These are phyloP conservation scores for Umbelopsis sp. DNA, from an alignment of 192 early-diverging fungal genomes.

Conservation along the genomic window DNA sequence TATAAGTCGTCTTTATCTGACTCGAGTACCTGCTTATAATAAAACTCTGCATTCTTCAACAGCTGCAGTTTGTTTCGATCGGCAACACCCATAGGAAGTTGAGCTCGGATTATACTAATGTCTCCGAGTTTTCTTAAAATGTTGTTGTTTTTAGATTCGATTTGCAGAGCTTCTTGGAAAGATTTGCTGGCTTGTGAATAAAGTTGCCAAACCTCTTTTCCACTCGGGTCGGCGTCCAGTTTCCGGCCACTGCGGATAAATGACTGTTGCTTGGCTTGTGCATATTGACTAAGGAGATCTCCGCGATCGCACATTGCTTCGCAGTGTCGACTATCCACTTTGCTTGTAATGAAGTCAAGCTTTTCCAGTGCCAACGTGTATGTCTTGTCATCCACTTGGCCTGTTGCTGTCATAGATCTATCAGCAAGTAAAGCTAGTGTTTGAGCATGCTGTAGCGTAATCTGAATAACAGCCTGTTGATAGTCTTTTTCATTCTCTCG, in stretches of 20 bases:
- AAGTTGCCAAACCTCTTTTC: constrained; percentile 41
- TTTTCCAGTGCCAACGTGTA: constrained; percentile 43
- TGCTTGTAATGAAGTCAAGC: constrained; percentile 40
- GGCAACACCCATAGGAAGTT: constrained; percentile 38
- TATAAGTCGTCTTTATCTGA: constrained; percentile 38
- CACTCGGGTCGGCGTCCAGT: constrained; percentile 11
- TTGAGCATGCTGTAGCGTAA: constrained; percentile 48
- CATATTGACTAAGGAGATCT: constrained; percentile 50
- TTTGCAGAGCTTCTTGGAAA: constrained; percentile 42
- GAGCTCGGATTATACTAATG: constrained; percentile 45
- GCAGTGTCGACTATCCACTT: constrained; percentile 42
- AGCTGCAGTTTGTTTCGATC: constrained; percentile 46
- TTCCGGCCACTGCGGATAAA: constrained; percentile 4
- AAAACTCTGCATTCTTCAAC: constrained; percentile 53
- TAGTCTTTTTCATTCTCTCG: constrained; percentile 35
- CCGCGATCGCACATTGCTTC: constrained; percentile 60
- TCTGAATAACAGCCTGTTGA: constrained; percentile 40
- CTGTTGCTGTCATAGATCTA: constrained; percentile 45
- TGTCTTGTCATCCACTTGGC: constrained; percentile 27
- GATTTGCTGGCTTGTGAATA: constrained; percentile 45
- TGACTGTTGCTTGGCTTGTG: constrained; percentile 34
- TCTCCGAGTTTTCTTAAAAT: constrained; percentile 56
- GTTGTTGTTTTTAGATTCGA: constrained; percentile 50
- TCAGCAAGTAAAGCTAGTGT: constrained; percentile 48
- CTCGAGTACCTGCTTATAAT: constrained; percentile 52